These are phyloP conservation scores for Rubus idaeus DNA, from an alignment of 306 rosid species.

Conservation along the genomic window DNA sequence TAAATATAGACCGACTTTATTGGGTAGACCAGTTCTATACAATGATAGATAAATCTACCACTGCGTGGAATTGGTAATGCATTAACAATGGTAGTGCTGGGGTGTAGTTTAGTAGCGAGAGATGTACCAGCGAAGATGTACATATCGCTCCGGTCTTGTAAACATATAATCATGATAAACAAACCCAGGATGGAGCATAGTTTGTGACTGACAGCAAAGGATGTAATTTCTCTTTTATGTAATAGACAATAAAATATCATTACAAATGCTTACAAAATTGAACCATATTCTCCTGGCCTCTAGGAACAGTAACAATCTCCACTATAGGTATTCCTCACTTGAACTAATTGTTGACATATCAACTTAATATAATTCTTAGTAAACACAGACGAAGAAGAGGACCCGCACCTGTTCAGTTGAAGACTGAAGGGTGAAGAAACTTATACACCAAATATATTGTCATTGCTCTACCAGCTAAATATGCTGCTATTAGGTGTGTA, in stretches of 20 bases:
- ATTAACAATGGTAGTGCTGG: too few species aligned
- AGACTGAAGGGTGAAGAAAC: conserved; percentile 28
- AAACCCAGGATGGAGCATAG: background rate
- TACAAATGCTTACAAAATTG: conserved; percentile 19
- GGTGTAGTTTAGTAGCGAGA: too few species aligned
- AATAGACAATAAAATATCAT: background rate
- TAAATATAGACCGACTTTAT: too few species aligned
- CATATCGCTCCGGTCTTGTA: too few species aligned
- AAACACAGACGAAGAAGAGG: conserved; percentile 21
- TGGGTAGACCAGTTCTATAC: too few species aligned
- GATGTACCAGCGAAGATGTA: background rate
- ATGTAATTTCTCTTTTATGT: background rate
- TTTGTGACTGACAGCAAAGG: background rate
- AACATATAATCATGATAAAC: background rate
- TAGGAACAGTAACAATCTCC: conserved; percentile 15
- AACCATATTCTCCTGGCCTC: conserved; percentile 7
- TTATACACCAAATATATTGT: conserved; percentile 33
- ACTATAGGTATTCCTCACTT: conserved; percentile 31
- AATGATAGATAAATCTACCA: too few species aligned
- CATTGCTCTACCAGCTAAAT: conserved; percentile 10
- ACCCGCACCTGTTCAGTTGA: conserved; percentile 26
- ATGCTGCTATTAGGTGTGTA: conserved; percentile 18
- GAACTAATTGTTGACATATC: conserved; percentile 33
- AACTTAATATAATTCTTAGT: conserved; percentile 33
- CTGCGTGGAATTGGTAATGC: too few species aligned